phyloP scores from a whole-genome alignment of 2,329 filamentous ascomycete genomes.

The Paraphaeosphaeria sporulosa region DNA sequence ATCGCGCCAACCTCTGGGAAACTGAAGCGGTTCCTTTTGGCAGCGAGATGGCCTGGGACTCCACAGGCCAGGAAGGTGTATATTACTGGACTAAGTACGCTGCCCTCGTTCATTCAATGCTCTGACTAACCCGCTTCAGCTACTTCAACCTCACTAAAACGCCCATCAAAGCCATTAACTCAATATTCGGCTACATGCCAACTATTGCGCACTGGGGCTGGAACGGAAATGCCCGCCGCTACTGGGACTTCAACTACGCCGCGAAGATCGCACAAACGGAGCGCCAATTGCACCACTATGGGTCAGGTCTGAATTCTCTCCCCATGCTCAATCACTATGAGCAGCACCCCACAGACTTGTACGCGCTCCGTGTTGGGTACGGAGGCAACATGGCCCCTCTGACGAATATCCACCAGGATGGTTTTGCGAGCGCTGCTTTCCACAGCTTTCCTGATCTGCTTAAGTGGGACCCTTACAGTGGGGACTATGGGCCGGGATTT shows the following conservation, averaged over 20 bases:
- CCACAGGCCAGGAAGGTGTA: slow-evolving; percentile 67
- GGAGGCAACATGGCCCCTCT: slow-evolving; percentile 62
- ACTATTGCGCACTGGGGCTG: slow-evolving; percentile 68
- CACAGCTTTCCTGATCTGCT: slow-evolving; percentile 65
- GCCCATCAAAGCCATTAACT: slow-evolving; percentile 61
- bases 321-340: slow-evolving; percentile 63
- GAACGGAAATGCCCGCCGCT: slow-evolving; percentile 67
- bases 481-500: slow-evolving; percentile 66
- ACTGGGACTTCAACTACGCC: slow-evolving; percentile 66
- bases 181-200: slow-evolving; percentile 64
- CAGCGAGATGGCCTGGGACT: slow-evolving; percentile 70
- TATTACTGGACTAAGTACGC: slow-evolving; percentile 62
- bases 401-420: slow-evolving; percentile 63
- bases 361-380: slow-evolving; percentile 63
- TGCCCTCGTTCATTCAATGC: background rate
- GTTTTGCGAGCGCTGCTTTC: slow-evolving; percentile 64
- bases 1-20: slow-evolving; percentile 61
- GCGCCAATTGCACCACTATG: slow-evolving; percentile 67
- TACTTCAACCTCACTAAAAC: slow-evolving; percentile 61
- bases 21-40: slow-evolving; percentile 62
- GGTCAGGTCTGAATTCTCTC: slow-evolving; percentile 65
- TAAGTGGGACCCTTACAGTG: slow-evolving; percentile 64
- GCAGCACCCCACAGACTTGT: slow-evolving; percentile 53
- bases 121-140: slow-evolving; percentile 9
- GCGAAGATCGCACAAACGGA: slow-evolving; percentile 54